Conservation (phyloP, 345 rosid species). For the Camelina hispida region DNA sequence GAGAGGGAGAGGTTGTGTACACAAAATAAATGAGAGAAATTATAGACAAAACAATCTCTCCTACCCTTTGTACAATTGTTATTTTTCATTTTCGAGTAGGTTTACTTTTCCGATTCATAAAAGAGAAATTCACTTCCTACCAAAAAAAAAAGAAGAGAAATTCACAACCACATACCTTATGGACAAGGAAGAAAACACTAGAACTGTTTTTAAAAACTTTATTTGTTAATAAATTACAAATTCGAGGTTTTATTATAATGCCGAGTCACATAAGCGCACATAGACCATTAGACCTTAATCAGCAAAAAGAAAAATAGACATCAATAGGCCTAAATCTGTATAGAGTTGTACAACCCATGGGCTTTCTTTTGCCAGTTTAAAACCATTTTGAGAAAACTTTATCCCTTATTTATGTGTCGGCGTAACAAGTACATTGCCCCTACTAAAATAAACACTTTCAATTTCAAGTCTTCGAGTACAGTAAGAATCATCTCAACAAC, state of each 20-base stretch:
- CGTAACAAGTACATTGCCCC: not conserved
- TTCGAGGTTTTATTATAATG: not conserved
- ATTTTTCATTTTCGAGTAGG: not conserved
- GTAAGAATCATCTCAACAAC: conserved; percentile 24
- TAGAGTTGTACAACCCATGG: conserved; percentile 16
- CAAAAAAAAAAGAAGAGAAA: not conserved
- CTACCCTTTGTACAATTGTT: not conserved
- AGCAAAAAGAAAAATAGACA: not conserved
- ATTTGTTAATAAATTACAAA: not conserved
- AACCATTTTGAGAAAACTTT: not conserved
- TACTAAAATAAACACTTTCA: not conserved
- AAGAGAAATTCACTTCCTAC: not conserved
- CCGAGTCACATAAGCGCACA: not conserved
- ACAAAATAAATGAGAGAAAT: not conserved
- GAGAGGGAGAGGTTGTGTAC: not conserved
- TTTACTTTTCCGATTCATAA: not conserved
- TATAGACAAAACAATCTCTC: not conserved
- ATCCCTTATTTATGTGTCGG: conserved; percentile 16
- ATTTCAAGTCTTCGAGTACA: not conserved
- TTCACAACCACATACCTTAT: not conserved
- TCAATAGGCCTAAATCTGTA: not conserved
- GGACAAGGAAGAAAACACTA: not conserved
- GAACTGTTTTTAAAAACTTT: not conserved
- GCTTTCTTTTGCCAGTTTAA: not conserved
- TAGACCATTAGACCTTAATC: not conserved